A percentile compares a stretch with the other conserved stretches of the same genome.
Evolutionary conservation across 2,329 filamentous ascomycete species (phyloP).

Genomic region (Clonostachys solani): DNA sequence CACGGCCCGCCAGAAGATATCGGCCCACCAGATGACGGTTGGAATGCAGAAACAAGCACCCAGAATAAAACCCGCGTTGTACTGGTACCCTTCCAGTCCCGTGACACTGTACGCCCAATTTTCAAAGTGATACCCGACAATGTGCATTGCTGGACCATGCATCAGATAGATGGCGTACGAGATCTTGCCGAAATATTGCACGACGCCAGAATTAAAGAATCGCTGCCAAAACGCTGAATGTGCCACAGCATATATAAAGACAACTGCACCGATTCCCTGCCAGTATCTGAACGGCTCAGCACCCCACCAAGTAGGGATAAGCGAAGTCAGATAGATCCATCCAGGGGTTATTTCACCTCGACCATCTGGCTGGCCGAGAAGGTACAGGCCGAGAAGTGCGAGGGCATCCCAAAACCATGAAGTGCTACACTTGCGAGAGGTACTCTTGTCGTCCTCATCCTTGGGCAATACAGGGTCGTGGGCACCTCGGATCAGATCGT

Average conservation of each 20-base stretch:
- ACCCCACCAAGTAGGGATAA: conserved; percentile 44
- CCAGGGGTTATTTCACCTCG: conserved; percentile 44
- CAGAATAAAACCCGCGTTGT: conserved; percentile 40
- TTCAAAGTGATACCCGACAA: conserved; percentile 46
- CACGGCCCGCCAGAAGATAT: conserved; percentile 51
- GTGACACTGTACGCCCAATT: conserved; percentile 41
- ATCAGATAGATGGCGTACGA: conserved; percentile 59
- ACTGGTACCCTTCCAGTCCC: conserved; percentile 38
- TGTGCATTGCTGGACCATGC: conserved; percentile 52
- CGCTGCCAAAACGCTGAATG: conserved; percentile 40
- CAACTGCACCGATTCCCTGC: conserved; percentile 46
- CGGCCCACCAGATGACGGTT: conserved; percentile 47
- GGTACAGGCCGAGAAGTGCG: conserved; percentile 46
- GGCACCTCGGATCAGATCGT: conserved; percentile 43
- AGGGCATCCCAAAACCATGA: conserved; percentile 29
- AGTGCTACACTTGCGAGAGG: not conserved
- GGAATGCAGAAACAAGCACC: conserved; percentile 44
- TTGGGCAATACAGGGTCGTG: conserved; percentile 23
- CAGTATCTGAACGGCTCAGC: conserved; percentile 50
- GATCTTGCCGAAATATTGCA: conserved; percentile 57
- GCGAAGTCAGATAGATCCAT: conserved; percentile 40
- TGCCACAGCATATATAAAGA: conserved; percentile 46
- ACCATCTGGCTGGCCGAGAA: conserved; percentile 34
- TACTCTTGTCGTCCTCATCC: conserved; percentile 8
- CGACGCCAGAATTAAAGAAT: conserved; percentile 41